Evolutionary conservation across 805 yeast species (phyloP), one percentile per base, ranked within the genome.

Genomic region (Pichia occidentalis): DNA sequence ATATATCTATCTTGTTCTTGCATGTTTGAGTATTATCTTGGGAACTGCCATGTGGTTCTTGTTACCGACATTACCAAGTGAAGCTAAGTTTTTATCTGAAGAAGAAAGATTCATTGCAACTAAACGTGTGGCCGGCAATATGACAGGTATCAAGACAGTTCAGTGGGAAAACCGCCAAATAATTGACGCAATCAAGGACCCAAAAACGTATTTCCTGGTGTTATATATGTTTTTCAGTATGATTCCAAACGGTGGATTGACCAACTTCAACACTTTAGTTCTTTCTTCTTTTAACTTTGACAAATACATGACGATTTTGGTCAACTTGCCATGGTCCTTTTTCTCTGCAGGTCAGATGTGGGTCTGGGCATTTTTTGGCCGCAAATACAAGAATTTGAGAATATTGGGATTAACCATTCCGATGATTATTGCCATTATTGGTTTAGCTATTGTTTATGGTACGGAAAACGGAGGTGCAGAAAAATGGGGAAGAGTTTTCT

Each of bases 41-140:
- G 48, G 65, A 4, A 32, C 62, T 4, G 25, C 59, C 6, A 49
- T 64, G 7, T 50, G 52, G 43, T 61, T 65, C 41, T 35, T 64
- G 17, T 74, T 70, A 45, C 83, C 82, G 24, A 64, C 68, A 44
- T 70, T 73, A 48, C 81, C 81, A 17, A 54, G 73, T 1, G 63
- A 59, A 37, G 71, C 74, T 6, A 59, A 52, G 46, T 68, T 71
- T 46, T 58, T 76, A 35, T 40, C 68, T 3, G 52, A 51, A 17
- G 57, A 44, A 29, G 45, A 44, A 43, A 71, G 65, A 48, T 42
- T 54, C 27, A 64, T 68, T 65, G 56, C 67, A 40, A 68, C 69
- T 42, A 49, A 67, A 53, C 50, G 64, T 53, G 62, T 55, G 41
- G 42, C 42, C 8, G 64, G 59, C 43, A 50, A 43, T 28, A 56